Percentiles rank a stretch among this genome's conserved stretches.
Evolutionary conservation across 495 filamentous ascomycete species (phyloP).

Genomic region (Tuber calosporum): DNA sequence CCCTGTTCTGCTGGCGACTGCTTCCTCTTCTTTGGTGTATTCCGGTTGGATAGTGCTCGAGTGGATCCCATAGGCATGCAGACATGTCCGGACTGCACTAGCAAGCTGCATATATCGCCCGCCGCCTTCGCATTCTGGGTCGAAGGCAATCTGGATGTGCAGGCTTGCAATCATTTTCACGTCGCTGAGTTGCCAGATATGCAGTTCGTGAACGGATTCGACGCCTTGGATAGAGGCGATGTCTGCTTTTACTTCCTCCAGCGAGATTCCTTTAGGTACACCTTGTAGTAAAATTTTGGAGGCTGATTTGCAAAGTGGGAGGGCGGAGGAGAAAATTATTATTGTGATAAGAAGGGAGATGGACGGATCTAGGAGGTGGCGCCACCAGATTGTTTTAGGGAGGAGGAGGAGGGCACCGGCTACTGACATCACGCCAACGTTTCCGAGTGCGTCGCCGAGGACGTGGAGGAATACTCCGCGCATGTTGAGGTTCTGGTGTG

Average conservation of each 20-base stretch:
- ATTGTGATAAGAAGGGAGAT: conserved; percentile 95
- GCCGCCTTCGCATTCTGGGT: conserved; percentile 59
- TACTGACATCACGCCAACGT: conserved; percentile 90
- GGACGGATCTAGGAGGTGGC: conserved; percentile 77
- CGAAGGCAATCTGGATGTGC: conserved; percentile 77
- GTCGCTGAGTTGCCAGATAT: conserved; percentile 95
- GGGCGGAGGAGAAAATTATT: conserved; percentile 84
- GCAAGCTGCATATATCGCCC: conserved; percentile 85
- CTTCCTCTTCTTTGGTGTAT: conserved; percentile 54
- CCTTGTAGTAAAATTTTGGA: conserved; percentile 93
- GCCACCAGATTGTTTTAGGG: conserved; percentile 51
- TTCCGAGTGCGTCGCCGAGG: conserved; percentile 90
- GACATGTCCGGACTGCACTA: conserved; percentile 66
- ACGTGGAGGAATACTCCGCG: conserved; percentile 94
- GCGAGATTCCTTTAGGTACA: conserved; percentile 73
- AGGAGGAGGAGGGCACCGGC: conserved; percentile 90
- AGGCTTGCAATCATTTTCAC: conserved; percentile 85
- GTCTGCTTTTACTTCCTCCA: conserved; percentile 87
- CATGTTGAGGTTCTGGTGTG: conserved; percentile 90
- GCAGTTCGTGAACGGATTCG: conserved; percentile 83
- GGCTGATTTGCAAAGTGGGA: conserved; percentile 86
- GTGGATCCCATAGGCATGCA: conserved; percentile 94
- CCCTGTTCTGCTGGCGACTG: conserved; percentile 36
- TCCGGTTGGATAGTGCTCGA: conserved; percentile 98
- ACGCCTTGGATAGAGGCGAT: conserved; percentile 78